Base-by-base conservation (phyloP, 805 yeast species). In the Monosporozyma siamensis region DNA sequence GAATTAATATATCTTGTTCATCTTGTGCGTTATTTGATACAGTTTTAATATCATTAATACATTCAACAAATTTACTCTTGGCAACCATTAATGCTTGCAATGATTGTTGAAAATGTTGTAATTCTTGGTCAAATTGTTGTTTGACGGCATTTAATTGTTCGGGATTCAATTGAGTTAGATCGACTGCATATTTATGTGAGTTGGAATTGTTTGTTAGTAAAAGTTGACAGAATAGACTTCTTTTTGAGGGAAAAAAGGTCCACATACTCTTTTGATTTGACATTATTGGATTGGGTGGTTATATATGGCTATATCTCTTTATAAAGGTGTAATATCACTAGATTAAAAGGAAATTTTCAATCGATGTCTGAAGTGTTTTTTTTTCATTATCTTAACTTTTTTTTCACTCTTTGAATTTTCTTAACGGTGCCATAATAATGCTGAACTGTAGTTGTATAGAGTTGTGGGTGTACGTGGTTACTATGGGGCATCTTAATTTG, bases 91-190 rank as follows among this genome's bases (percentile, higher is more conserved):
- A 72, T 4, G 96, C 95, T 50, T 79, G 82, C 45, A 83, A 72
- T 0, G 97, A 89, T 38, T 82, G 80, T 15, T 85, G 74, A 54
- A 92, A 78, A 56, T 89, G 95, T 53, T 84, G 85, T 31, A 89
- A 68, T 59, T 92, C 98, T 54, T 78, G 80, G 51, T 86, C 90
- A 18, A 92, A 72, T 55, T 82, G 84, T 50, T 80, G 80, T 52
- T 92, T 83, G 61, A 92, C 78, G 50, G 86, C 89, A 23, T 78
- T 69, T 39, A 92, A 71, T 63, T 92, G 97, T 58, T 87, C 90
- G 1, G 94, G 83, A 38, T 78, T 78, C 42, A 92, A 74, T 52
- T 77, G 72, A 15, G 77, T 69, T 51, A 87, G 69, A 53, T 88
- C 92, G 48, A 84, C 77, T 71, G 18, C 10, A 23, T 32, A 32